These are phyloP conservation scores for Chrysochromulina tobinii DNA, from an alignment of 78 protist species.

Conservation along the genomic window DNA sequence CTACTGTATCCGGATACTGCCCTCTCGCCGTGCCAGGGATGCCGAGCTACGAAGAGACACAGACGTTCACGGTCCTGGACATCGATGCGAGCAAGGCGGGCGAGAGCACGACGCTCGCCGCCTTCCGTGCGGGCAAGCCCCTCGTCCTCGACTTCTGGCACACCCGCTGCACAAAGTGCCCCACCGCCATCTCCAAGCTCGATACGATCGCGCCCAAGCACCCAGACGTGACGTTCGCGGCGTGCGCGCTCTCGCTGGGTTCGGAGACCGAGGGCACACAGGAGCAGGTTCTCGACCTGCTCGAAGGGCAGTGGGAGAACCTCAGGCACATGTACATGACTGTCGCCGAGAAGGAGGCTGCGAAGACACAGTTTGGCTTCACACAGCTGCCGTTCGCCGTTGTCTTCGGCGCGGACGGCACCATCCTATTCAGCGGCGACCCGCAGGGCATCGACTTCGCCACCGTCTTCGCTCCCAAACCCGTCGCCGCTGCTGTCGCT, in stretches of 20 bases:
- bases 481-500: background rate
- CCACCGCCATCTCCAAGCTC: background rate
- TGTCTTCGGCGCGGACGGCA: background rate
- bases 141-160: constrained; percentile 19
- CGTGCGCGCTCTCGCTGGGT: background rate
- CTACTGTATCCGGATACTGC: no score
- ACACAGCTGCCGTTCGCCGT: background rate
- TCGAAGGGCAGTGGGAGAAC: background rate
- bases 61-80: no score
- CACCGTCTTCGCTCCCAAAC: background rate
- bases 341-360: background rate
- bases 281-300: background rate
- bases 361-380: background rate
- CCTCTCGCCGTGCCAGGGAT: no score
- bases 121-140: background rate
- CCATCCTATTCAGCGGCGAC: background rate
- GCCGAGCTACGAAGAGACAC: no score
- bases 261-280: background rate
- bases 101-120: background rate
- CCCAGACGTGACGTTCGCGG: background rate
- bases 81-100: background rate
- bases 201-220: background rate
- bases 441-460: background rate
- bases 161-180: background rate
- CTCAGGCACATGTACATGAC: background rate